These are phyloP conservation scores for Scortechinia acanthostroma DNA, from an alignment of 2,329 filamentous ascomycete species.

Conservation along the genomic window DNA sequence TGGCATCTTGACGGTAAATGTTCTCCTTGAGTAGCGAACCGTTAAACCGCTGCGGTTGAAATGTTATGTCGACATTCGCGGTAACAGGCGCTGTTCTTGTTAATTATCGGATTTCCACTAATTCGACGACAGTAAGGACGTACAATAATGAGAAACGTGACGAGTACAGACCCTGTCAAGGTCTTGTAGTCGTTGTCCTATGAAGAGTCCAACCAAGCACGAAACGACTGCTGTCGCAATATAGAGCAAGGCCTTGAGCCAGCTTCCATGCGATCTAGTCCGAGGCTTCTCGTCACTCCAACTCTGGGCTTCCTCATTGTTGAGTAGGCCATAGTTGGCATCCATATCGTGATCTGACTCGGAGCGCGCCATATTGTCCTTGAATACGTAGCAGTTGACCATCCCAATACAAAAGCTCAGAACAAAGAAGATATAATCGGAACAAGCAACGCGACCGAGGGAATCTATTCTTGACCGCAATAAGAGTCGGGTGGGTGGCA, in stretches of 20 bases:
- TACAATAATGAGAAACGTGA: not conserved
- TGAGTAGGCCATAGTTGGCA: no score
- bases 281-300: not conserved
- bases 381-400: no score
- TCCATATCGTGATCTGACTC: no score
- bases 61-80: not conserved
- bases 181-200: not conserved
- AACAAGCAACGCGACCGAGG: no score
- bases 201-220: not conserved
- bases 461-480: no score
- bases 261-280: not conserved
- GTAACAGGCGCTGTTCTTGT: not conserved
- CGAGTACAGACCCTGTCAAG: not conserved
- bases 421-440: no score
- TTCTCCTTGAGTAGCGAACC: not conserved
- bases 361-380: no score
- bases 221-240: not conserved
- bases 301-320: not conserved
- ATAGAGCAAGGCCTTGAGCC: not conserved
- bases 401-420: no score
- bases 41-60: not conserved
- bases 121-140: not conserved
- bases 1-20: conserved; percentile 9
- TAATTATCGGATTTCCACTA: not conserved
- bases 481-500: no score